A percentile compares a stretch with the other conserved stretches of the same genome.
Conservation (phyloP, 768 basidiomycete species). For the Astraeus odoratus region DNA sequence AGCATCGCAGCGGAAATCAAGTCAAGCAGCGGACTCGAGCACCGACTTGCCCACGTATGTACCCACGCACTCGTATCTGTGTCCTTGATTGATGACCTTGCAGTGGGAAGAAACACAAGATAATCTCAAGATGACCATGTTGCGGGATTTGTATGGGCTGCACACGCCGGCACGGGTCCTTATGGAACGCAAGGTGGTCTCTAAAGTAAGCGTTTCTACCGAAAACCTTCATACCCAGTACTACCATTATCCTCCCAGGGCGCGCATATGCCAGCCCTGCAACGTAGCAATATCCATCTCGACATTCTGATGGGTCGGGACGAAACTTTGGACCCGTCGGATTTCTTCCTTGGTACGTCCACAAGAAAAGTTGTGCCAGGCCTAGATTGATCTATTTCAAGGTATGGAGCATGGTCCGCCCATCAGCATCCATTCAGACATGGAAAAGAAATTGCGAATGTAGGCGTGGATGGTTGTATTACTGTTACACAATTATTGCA, state of each 20-base stretch:
- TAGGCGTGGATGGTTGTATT: slow-evolving; percentile 20
- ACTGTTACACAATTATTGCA: neutral
- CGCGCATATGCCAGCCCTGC: slow-evolving; percentile 57
- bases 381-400: slow-evolving; percentile 18
- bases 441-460: slow-evolving; percentile 55
- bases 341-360: slow-evolving; percentile 71
- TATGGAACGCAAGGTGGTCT: slow-evolving; percentile 91
- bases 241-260: slow-evolving; percentile 34
- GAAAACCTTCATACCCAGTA: neutral
- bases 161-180: slow-evolving; percentile 83
- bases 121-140: slow-evolving; percentile 75
- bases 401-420: slow-evolving; percentile 47
- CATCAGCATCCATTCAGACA: slow-evolving; percentile 55
- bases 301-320: slow-evolving; percentile 95
- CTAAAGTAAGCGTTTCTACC: slow-evolving; percentile 44
- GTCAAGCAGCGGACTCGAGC: slow-evolving; percentile 52
- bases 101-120: slow-evolving; percentile 96
- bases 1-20: slow-evolving; percentile 73
- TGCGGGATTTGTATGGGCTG: slow-evolving; percentile 79
- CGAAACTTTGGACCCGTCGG: slow-evolving; percentile 68
- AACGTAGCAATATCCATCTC: slow-evolving; percentile 73
- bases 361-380: neutral
- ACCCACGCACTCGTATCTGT: neutral
- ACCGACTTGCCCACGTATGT: slow-evolving; percentile 72
- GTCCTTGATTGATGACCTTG: slow-evolving; percentile 1